Conservation (phyloP, 495 filamentous ascomycete species). For the Xylaria longipes region DNA sequence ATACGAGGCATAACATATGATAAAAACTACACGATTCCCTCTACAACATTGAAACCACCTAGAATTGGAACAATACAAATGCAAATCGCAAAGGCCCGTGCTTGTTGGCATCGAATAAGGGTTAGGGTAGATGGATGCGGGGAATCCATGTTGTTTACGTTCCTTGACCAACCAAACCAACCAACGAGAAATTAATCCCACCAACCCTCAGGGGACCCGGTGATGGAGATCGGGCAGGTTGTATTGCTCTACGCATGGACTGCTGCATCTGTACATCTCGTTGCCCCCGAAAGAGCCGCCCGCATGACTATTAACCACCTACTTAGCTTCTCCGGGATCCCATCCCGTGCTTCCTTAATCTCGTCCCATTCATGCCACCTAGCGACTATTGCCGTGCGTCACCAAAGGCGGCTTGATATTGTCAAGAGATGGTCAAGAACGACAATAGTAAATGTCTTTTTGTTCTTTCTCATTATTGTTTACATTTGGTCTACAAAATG, state of each 20-base stretch:
- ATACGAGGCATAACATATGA: not conserved
- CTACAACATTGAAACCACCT: not conserved
- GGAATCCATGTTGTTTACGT: slow-evolving; percentile 27
- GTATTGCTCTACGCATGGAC: not conserved
- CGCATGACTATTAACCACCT: not conserved
- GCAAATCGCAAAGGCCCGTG: not conserved
- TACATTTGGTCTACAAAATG: slow-evolving; percentile 6
- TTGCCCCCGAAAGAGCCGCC: not conserved
- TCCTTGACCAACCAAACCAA: not conserved
- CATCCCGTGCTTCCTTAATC: not conserved
- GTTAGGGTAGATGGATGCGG: slow-evolving; percentile 23
- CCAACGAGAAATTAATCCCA: not conserved
- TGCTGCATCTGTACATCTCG: not conserved
- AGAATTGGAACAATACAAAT: not conserved
- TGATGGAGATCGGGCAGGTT: not conserved
- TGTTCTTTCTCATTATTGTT: slow-evolving; percentile 5
- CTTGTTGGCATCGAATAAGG: not conserved
- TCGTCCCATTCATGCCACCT: not conserved
- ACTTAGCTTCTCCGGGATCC: not conserved
- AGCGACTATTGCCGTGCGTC: not conserved
- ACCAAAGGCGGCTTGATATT: not conserved
- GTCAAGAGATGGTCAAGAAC: not conserved
- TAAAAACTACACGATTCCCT: not conserved
- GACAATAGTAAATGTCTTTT: not conserved
- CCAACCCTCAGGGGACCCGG: not conserved